Conservation (phyloP, 2,329 filamentous ascomycete species). For the Didymella pomorum region DNA sequence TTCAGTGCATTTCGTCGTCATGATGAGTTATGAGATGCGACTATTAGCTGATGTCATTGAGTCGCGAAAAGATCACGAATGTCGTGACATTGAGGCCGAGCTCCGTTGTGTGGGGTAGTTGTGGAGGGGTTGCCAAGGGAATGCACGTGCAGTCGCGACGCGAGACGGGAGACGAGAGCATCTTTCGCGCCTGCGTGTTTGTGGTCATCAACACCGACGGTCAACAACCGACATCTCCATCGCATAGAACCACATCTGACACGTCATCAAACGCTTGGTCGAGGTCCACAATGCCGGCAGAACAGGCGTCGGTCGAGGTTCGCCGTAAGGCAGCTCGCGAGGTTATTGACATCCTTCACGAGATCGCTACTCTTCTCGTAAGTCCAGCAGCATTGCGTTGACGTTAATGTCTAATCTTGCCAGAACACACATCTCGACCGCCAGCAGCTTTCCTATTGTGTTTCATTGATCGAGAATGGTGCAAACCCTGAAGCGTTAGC, state of each 20-base stretch:
- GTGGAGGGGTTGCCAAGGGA: conserved; percentile 18
- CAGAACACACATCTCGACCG: conserved; percentile 95
- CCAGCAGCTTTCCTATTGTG: conserved; percentile 89
- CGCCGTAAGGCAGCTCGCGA: conserved; percentile 82
- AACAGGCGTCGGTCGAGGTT: conserved; percentile 43
- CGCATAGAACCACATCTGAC: background rate
- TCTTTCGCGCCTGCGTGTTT: background rate
- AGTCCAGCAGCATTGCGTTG: conserved; percentile 35
- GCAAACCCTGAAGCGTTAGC: conserved; percentile 95
- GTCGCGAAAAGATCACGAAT: conserved; percentile 1
- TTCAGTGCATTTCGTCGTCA: background rate
- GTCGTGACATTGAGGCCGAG: conserved; percentile 1
- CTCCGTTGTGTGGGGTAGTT: conserved; percentile 6
- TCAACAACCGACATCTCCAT: background rate
- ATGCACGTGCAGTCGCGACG: conserved; percentile 18
- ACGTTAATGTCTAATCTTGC: background rate
- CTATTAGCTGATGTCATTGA: conserved; percentile 10
- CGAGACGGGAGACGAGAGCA: background rate
- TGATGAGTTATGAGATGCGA: background rate
- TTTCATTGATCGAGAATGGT: conserved; percentile 95
- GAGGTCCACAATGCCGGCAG: conserved; percentile 26
- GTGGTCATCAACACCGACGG: conserved; percentile 4
- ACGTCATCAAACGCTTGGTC: background rate
- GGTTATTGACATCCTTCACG: conserved; percentile 80
- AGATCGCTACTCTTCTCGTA: conserved; percentile 90